Evolutionary conservation across 192 early-diverging fungal genomes (phyloP), one percentile per base, ranked within the genome.

Genomic region (Powellomyces hirtus): DNA sequence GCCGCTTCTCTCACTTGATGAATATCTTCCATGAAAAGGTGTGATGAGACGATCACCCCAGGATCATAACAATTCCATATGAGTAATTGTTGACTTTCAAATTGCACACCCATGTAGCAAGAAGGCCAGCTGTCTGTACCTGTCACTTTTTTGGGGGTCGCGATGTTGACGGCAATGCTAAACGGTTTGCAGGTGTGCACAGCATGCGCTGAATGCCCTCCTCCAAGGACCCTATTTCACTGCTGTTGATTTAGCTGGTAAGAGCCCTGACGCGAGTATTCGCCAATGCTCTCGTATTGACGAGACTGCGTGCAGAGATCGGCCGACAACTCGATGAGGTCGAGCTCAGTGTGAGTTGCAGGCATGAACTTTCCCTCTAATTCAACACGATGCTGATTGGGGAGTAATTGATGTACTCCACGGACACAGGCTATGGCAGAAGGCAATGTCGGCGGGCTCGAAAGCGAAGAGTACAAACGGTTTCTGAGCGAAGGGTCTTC

Each of bases 161-260:
- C 40, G 10, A 8, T 42, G 40, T 18, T 42, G 40, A 8, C 18
- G 40, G 18, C 40, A 18, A 42, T 42, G 10, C 40, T 18, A 42
- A 42, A 13, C 18, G 8, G 40, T 18, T 13, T n/a, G n/a, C n/a
- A n/a, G n/a, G n/a, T 93, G 91, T 62, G 90, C 90, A 0, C 91
- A 93, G 42, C 90, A 93, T 78, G 89, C 89, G 31, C 62, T 93
- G 53, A 93, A 93, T 68, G 80, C 87, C n/a, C 76, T 92, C 13
- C 77, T 92, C 14, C 79, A 79, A 75, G 89, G 89, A 26, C 61
- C 77, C 7, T 91, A 90, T 61, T 92, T 90, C 58, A 87, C 89
- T 2, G 87, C 91, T 4, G 85, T 91, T 8, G 91, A 93, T 75
- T 68, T 93, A 13, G n/a, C n/a, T n/a, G n/a, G n/a, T n/a, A n/a